Conservation (phyloP, 176 grass and related monocot species). For the Lolium perenne region DNA sequence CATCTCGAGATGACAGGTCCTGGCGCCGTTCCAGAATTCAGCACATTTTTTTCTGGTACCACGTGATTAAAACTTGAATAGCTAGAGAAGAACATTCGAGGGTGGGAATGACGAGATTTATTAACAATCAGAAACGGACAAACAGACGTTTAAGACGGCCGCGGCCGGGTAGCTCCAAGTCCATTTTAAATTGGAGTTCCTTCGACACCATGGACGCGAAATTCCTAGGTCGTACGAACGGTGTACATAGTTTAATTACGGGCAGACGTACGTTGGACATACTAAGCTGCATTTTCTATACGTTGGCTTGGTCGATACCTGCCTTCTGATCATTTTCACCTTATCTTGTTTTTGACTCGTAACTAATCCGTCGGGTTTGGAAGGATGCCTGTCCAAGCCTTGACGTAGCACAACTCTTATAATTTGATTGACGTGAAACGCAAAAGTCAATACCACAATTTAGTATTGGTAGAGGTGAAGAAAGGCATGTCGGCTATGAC, state of each 20-base stretch:
- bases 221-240: conserved; percentile 29
- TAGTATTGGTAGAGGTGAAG: too few relatives aligned
- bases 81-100: neutral
- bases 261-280: neutral
- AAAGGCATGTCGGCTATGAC: too few relatives aligned
- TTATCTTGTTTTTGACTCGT: too few relatives aligned
- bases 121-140: conserved; percentile 18
- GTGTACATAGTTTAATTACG: neutral
- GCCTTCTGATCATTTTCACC: too few relatives aligned
- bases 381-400: too few relatives aligned
- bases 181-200: conserved; percentile 30
- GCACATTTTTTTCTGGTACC: neutral
- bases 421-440: too few relatives aligned
- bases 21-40: too few relatives aligned
- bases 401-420: too few relatives aligned
- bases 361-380: too few relatives aligned
- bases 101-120: conserved; percentile 1
- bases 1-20: neutral
- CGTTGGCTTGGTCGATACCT: too few relatives aligned
- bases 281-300: neutral
- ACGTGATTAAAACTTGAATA: neutral
- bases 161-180: neutral
- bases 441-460: too few relatives aligned
- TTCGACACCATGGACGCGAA: neutral
- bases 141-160: conserved; percentile 9